phyloP scores from a whole-genome alignment of 768 basidiomycete species.

The Mycena olivaceomarginata region DNA sequence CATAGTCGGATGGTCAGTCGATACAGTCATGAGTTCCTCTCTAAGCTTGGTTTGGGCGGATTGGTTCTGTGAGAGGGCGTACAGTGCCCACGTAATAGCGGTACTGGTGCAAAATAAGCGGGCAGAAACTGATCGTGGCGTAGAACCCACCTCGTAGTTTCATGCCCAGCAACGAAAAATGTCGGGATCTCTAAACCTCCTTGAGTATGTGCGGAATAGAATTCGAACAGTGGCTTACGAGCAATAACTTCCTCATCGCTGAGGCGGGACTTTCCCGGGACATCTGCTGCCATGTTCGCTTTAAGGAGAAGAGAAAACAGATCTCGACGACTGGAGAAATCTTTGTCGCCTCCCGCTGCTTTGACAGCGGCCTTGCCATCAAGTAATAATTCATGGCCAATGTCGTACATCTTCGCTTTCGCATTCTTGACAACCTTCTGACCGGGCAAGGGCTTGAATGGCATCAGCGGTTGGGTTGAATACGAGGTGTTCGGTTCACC shows the following conservation, averaged over 20 bases:
- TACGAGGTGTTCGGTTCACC: slow-evolving; percentile 38
- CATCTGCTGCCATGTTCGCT: slow-evolving; percentile 71
- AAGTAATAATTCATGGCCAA: slow-evolving; percentile 60
- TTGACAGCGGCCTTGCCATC: slow-evolving; percentile 60
- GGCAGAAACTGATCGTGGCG: background rate
- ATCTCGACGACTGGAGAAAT: slow-evolving; percentile 60
- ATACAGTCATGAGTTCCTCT: slow-evolving; percentile 60
- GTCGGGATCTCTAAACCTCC: slow-evolving; percentile 57
- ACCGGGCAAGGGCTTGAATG: slow-evolving; percentile 20
- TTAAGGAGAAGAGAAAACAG: slow-evolving; percentile 67
- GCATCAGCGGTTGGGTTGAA: background rate
- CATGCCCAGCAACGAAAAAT: slow-evolving; percentile 61
- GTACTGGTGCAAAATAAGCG: background rate
- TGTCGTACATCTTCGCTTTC: slow-evolving; percentile 54
- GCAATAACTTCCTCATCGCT: slow-evolving; percentile 68
- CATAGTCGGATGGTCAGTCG: slow-evolving; percentile 6
- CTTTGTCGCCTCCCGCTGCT: slow-evolving; percentile 43
- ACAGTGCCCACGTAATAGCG: slow-evolving; percentile 62
- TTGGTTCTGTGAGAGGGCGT: slow-evolving; percentile 59
- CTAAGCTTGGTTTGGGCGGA: slow-evolving; percentile 64
- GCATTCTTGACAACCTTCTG: slow-evolving; percentile 44
- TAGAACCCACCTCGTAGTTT: slow-evolving; percentile 36
- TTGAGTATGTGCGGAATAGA: background rate
- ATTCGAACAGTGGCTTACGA: slow-evolving; percentile 28
- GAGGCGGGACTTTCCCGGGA: slow-evolving; percentile 63